These are phyloP conservation scores for Adansonia digitata DNA, from an alignment of 345 rosid species.

Conservation along the genomic window DNA sequence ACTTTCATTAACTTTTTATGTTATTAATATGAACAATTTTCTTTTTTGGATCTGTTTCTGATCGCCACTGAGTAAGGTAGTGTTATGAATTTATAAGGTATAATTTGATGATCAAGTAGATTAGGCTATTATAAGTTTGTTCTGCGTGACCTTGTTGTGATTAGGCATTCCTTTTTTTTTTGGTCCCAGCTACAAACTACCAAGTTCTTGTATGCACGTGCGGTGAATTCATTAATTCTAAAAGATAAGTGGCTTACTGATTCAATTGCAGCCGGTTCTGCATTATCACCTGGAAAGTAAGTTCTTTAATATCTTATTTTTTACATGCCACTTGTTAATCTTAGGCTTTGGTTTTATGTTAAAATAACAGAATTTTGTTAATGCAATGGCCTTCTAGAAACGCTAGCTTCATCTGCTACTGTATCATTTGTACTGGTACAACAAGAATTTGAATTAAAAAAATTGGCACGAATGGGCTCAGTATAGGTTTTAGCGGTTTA, in stretches of 20 bases:
- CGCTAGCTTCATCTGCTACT: not conserved
- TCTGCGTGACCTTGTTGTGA: not conserved
- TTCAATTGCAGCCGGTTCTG: conserved; percentile 45
- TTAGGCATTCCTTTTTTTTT: conserved; percentile 4
- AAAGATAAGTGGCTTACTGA: conserved; percentile 48
- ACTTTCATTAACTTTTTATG: not conserved
- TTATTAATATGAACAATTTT: not conserved
- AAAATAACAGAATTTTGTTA: not conserved
- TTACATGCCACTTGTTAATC: not conserved
- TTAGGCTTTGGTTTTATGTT: not conserved
- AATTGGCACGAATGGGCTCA: no score
- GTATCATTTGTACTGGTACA: not conserved
- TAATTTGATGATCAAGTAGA: not conserved
- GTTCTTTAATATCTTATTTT: conserved; percentile 14
- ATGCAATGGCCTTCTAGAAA: not conserved
- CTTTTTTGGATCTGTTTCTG: not conserved
- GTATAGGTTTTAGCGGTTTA: not conserved
- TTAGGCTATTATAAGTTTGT: not conserved
- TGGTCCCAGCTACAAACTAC: conserved; percentile 44
- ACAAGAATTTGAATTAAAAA: not conserved
- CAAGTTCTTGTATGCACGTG: conserved; percentile 62
- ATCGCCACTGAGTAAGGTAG: not conserved
- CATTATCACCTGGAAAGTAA: conserved; percentile 43
- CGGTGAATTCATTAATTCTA: conserved; percentile 43
- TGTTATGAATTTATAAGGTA: not conserved